Base-by-base conservation (phyloP, 2,329 filamentous ascomycete genomes). In the Fusarium bulbicola region DNA sequence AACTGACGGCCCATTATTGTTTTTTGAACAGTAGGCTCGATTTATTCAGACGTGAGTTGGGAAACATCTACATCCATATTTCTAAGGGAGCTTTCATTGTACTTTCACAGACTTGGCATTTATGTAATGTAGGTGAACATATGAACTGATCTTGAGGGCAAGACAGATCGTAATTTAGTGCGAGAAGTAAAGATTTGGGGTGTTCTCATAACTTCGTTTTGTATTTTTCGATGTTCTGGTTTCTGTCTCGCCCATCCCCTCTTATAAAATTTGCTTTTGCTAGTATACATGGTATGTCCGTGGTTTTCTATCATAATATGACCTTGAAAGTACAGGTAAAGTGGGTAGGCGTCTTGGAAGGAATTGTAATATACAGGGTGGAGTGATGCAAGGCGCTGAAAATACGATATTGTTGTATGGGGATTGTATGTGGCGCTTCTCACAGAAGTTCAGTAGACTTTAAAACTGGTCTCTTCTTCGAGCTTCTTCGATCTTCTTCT, bases 241-340 rank as follows among this genome's bases (percentile, higher is more conserved):
- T 28, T 53, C 26, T 18, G 21, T 45, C 26, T 26, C 24, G 45
- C 37, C 58, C 36, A 26, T 40, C 14, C 28, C 16, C 24, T 20
- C 11, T 24, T 46, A 18, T 26, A 45, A 50, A 36, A 59, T 60
- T 14, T 49, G 39, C 45, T 59, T 58, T 63, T 56, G 52, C 50
- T 76, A 68, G 43, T 70, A 54, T 76, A 76, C 63, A 76, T 59
- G 43, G 30, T 28, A 40, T 54, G n/a, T 32, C n/a, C 32, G 45
- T 30, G 28, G 58, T 34, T 34, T 28, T 46, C 28, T 58, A 54
- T 59, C 54, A 37, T 66, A 30, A 39, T 11, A 43, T 43, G 32
- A 37, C 59, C 7, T 30, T 39, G 24, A 43, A 63, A n/a, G 24
- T 16, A 42, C 24, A 30, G 39, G 15, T 39, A 18, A 39, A 32